phyloP scores from a whole-genome alignment of 306 rosid genomes.

The Begonia peltatifolia region DNA sequence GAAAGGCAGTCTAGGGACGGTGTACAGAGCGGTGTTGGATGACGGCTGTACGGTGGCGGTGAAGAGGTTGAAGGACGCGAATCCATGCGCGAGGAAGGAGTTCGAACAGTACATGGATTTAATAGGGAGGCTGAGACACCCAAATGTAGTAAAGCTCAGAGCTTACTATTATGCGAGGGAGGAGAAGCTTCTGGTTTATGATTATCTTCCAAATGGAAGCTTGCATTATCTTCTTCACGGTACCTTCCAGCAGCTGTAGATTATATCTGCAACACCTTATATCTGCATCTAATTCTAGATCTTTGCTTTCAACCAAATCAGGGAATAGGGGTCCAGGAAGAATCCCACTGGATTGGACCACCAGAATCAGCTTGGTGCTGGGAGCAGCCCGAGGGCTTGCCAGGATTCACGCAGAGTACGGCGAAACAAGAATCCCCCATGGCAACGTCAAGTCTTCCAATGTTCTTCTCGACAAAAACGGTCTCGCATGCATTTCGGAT shows the following conservation, averaged over 20 bases:
- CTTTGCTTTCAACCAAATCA: constrained; percentile 3
- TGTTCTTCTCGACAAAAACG: constrained; percentile 86
- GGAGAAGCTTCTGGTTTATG: constrained; percentile 96
- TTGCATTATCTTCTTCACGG: constrained; percentile 91
- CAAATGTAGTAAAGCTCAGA: constrained; percentile 57
- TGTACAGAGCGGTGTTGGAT: constrained; percentile 77
- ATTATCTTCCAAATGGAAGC: constrained; percentile 89
- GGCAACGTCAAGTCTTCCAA: constrained; percentile 89
- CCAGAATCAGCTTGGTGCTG: constrained; percentile 77
- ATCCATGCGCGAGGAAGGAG: constrained; percentile 71
- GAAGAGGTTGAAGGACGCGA: constrained; percentile 81
- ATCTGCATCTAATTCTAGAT: too few relatives aligned
- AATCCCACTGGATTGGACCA: constrained; percentile 97
- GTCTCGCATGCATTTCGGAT: constrained; percentile 84
- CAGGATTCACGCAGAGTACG: constrained; percentile 58
- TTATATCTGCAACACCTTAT: too few relatives aligned
- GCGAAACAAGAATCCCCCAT: constrained; percentile 63
- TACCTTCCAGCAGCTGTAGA: constrained; percentile 4
- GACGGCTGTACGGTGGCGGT: constrained; percentile 77
- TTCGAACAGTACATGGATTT: constrained; percentile 97
- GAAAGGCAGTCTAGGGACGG: constrained; percentile 92
- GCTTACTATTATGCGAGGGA: constrained; percentile 90
- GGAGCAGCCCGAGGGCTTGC: constrained; percentile 94
- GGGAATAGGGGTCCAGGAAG: constrained; percentile 96
- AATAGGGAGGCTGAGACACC: constrained; percentile 72